These are phyloP conservation scores for Fusarium duplospermum DNA, from an alignment of 2,329 filamentous ascomycete species.

Conservation along the genomic window DNA sequence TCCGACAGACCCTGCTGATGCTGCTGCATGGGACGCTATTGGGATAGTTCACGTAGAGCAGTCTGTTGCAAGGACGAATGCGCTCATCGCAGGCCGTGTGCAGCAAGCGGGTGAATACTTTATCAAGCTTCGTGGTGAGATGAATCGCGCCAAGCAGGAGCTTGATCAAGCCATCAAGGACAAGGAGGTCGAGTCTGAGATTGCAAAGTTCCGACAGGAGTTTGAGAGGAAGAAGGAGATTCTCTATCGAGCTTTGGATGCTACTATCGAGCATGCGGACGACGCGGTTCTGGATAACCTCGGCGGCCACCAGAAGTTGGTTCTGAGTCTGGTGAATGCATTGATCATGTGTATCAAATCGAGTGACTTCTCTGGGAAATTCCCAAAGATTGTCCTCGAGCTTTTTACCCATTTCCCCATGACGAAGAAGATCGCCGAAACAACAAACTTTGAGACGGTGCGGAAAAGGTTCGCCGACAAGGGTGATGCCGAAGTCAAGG, in stretches of 20 bases:
- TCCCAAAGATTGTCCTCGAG: slow-evolving; percentile 67
- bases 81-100: slow-evolving; percentile 59
- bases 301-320: slow-evolving; percentile 67
- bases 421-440: slow-evolving; percentile 70
- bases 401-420: slow-evolving; percentile 73
- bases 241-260: slow-evolving; percentile 63
- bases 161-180: slow-evolving; percentile 58
- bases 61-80: slow-evolving; percentile 51
- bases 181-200: slow-evolving; percentile 50
- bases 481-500: slow-evolving; percentile 73
- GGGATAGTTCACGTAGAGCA: slow-evolving; percentile 62
- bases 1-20: slow-evolving; percentile 59
- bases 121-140: slow-evolving; percentile 59
- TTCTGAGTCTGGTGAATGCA: slow-evolving; percentile 65
- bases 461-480: slow-evolving; percentile 72
- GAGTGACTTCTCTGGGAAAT: slow-evolving; percentile 63
- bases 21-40: slow-evolving; percentile 65
- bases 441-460: slow-evolving; percentile 74
- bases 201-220: slow-evolving; percentile 54
- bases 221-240: slow-evolving; percentile 60
- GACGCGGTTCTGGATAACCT: slow-evolving; percentile 67
- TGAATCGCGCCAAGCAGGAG: slow-evolving; percentile 60
- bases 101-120: slow-evolving; percentile 64
- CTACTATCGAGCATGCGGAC: slow-evolving; percentile 66
- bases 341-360: slow-evolving; percentile 66